phyloP scores from a whole-genome alignment of 768 basidiomycete species.

The Cyclocybe aegerita region DNA sequence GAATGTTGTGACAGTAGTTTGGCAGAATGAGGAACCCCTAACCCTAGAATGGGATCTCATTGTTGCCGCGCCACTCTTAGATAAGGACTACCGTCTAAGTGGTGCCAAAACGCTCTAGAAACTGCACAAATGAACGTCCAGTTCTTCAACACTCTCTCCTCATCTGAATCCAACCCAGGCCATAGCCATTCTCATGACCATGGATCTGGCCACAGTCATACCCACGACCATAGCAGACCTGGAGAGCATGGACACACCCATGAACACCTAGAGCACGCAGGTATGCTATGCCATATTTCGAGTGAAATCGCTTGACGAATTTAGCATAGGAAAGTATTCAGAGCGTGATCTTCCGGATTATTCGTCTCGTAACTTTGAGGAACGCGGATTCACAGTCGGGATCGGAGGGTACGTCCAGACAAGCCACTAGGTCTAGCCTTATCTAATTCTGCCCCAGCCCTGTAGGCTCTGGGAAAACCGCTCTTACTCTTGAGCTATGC shows the following conservation, averaged over 20 bases:
- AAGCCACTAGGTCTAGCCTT: background rate
- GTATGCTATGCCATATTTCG: constrained; percentile 33
- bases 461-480: constrained; percentile 98
- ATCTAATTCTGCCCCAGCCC: constrained; percentile 54
- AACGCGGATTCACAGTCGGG: constrained; percentile 96
- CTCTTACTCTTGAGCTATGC: constrained; percentile 89
- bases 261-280: constrained; percentile 88
- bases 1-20: background rate
- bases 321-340: constrained; percentile 73
- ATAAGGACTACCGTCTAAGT: background rate
- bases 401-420: constrained; percentile 80
- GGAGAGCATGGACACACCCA: constrained; percentile 95
- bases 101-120: background rate
- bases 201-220: constrained; percentile 42
- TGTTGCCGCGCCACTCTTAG: background rate
- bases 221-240: constrained; percentile 53
- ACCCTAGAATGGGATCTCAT: constrained; percentile 17
- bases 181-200: constrained; percentile 60
- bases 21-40: constrained; percentile 19
- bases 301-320: background rate
- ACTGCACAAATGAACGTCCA: constrained; percentile 54
- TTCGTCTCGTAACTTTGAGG: constrained; percentile 77
- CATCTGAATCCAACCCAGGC: constrained; percentile 26
- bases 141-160: constrained; percentile 70
- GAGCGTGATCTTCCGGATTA: constrained; percentile 95